phyloP scores from a whole-genome alignment of 306 rosid species.

The Begonia fuchsioides region DNA sequence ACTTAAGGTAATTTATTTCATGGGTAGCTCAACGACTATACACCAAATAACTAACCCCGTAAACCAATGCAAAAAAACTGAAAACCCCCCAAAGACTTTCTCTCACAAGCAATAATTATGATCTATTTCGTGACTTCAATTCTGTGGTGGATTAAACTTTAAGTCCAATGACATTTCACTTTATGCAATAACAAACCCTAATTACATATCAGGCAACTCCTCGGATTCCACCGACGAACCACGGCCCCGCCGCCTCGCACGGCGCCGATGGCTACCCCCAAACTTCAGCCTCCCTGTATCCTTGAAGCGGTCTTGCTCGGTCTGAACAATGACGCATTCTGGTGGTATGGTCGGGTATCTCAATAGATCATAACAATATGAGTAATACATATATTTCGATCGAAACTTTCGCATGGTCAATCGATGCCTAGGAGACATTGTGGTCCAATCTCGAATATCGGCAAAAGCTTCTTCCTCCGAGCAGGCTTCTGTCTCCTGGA shows the following conservation, averaged over 20 bases:
- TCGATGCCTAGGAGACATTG: slow-evolving; percentile 27
- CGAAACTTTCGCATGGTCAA: slow-evolving; percentile 58
- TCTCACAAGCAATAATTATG: too few relatives aligned
- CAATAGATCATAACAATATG: slow-evolving; percentile 64
- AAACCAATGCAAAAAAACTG: too few relatives aligned
- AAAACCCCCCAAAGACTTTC: too few relatives aligned
- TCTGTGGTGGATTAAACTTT: too few relatives aligned
- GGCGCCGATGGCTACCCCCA: slow-evolving; percentile 69
- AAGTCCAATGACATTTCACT: too few relatives aligned
- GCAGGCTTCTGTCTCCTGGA: slow-evolving; percentile 16
- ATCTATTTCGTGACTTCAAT: too few relatives aligned
- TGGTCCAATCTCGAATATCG: slow-evolving; percentile 29
- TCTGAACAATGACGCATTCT: slow-evolving; percentile 37
- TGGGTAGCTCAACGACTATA: too few relatives aligned
- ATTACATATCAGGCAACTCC: too few relatives aligned
- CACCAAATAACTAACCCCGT: too few relatives aligned
- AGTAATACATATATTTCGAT: slow-evolving; percentile 62
- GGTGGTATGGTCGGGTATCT: slow-evolving; percentile 51
- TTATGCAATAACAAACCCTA: too few relatives aligned
- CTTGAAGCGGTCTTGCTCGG: slow-evolving; percentile 46
- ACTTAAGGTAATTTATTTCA: too few relatives aligned
- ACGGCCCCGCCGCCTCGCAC: slow-evolving; percentile 24
- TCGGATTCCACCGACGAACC: too few relatives aligned
- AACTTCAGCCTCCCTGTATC: slow-evolving; percentile 65
- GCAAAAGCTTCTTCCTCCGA: slow-evolving; percentile 17